Evolutionary conservation across 2,329 filamentous ascomycete genomes (phyloP).

Genomic region (Microsporum ferrugineum): DNA sequence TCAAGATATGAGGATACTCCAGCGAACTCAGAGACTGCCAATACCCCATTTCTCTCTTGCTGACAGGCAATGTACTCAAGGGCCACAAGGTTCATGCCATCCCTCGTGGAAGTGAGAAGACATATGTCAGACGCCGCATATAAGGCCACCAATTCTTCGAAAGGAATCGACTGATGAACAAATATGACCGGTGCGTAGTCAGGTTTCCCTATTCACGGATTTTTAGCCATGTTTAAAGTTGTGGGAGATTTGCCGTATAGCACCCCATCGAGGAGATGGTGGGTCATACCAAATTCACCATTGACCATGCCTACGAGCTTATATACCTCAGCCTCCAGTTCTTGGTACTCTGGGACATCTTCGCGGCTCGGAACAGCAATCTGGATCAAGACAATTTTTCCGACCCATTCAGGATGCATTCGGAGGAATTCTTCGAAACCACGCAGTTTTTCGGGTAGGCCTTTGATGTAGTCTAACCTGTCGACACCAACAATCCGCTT

Average conservation of each 20-base stretch:
- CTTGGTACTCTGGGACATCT: slow-evolving; percentile 62
- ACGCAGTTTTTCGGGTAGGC: slow-evolving; percentile 85
- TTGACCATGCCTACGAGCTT: slow-evolving; percentile 88
- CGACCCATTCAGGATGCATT: slow-evolving; percentile 79
- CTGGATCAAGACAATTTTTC: slow-evolving; percentile 86
- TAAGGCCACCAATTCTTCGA: slow-evolving; percentile 84
- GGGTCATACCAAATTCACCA: slow-evolving; percentile 58
- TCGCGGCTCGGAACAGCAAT: slow-evolving; percentile 81
- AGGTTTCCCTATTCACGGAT: slow-evolving; percentile 50
- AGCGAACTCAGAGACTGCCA: slow-evolving; percentile 89
- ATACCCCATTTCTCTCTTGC: slow-evolving; percentile 70
- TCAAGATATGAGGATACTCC: slow-evolving; percentile 88
- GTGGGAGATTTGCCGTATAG: not conserved
- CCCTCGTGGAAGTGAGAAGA: slow-evolving; percentile 76
- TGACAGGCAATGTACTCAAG: slow-evolving; percentile 96
- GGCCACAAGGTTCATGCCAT: slow-evolving; percentile 95
- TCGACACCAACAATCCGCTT: slow-evolving; percentile 93
- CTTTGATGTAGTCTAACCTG: slow-evolving; percentile 78
- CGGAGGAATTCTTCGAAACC: slow-evolving; percentile 89
- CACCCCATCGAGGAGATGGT: not conserved
- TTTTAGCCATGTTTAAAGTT: not conserved
- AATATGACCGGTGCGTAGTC: slow-evolving; percentile 96
- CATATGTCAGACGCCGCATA: slow-evolving; percentile 84
- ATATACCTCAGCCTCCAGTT: slow-evolving; percentile 76
- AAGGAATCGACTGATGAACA: slow-evolving; percentile 84